Evolutionary conservation across 2,329 filamentous ascomycete species (phyloP), one percentile per base, ranked within the genome.

Genomic region (Claviceps maximensis): DNA sequence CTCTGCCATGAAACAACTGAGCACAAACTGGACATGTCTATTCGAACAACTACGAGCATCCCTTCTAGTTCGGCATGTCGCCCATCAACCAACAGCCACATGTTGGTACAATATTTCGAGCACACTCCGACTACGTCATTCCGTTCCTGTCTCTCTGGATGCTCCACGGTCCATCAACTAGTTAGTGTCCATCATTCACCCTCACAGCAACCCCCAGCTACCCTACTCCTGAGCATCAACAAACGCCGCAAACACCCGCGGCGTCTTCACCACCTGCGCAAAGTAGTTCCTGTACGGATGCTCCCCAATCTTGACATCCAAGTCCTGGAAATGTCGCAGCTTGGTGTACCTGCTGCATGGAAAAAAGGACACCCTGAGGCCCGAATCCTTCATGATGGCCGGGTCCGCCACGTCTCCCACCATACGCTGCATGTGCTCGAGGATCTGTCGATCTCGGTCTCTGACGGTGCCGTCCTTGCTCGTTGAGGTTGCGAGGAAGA

Each of bases 181-280:
- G n/a, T n/a, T n/a, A n/a, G n/a, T n/a, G n/a, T n/a, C 36, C 36
- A 38, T 17, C 12, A 25, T 17, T 15, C 13, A 45, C 21, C 42
- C 25, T 17, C 19, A 44, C 13, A 9, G 40, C 12, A 19, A 44
- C 15, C 48, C 21, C 42, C 42, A 51, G 27, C 40, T 51, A 17
- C 19, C 27, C 38, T 46, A 47, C 36, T 53, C 50, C 19, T 25
- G 36, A 7, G 52, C 45, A 38, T 49, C 23, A 12, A 41, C 54
- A 52, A 56, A 56, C 10, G 50, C 54, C 33, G 54, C 54, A 54
- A 56, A 56, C 42, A 56, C 19, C 33, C 52, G 50, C 40, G 54
- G 54, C 48, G 47, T 33, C 25, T 29, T 33, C 13, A 47, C 31
- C 31, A 56, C 23, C 47, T 53, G 54, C 36, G 54, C 54, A 45